phyloP scores from a whole-genome alignment of 345 rosid genomes.

The Kernera saxatilis region DNA sequence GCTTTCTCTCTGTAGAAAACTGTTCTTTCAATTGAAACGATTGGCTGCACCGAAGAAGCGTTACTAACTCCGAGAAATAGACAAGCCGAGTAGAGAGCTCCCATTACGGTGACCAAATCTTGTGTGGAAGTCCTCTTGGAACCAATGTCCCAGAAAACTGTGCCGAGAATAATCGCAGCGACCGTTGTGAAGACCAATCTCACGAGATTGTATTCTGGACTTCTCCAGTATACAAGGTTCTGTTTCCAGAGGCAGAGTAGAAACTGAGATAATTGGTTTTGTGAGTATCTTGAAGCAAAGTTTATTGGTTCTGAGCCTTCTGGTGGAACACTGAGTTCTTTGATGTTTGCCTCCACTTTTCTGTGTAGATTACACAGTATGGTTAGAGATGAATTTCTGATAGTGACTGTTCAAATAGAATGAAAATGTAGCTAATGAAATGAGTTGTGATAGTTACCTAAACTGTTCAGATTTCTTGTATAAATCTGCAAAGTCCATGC shows the following conservation, averaged over 20 bases:
- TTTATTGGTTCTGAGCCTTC: slow-evolving; percentile 57
- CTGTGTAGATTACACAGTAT: slow-evolving; percentile 29
- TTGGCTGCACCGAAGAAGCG: slow-evolving; percentile 85
- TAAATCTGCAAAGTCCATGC: slow-evolving; percentile 68
- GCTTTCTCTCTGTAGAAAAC: slow-evolving; percentile 92
- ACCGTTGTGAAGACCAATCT: slow-evolving; percentile 51
- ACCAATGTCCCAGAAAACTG: slow-evolving; percentile 79
- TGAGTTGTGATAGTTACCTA: slow-evolving; percentile 39
- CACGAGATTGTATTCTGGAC: slow-evolving; percentile 75
- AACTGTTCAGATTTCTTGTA: slow-evolving; percentile 53
- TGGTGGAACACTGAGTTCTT: slow-evolving; percentile 49
- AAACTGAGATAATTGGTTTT: slow-evolving; percentile 49
- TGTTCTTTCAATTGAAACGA: slow-evolving; percentile 79
- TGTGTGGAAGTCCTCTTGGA: slow-evolving; percentile 51
- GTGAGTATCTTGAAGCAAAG: slow-evolving; percentile 54
- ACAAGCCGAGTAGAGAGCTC: slow-evolving; percentile 80
- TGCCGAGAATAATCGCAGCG: slow-evolving; percentile 65
- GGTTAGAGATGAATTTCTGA: not conserved
- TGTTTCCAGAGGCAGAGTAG: slow-evolving; percentile 68
- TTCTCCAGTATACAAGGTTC: slow-evolving; percentile 92
- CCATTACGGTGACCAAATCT: slow-evolving; percentile 61
- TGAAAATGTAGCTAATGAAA: not conserved
- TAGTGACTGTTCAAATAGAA: not conserved
- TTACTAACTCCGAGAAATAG: slow-evolving; percentile 83
- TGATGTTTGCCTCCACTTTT: slow-evolving; percentile 61